phyloP scores from a whole-genome alignment of 768 basidiomycete genomes.

The Lactarius hengduanensis region DNA sequence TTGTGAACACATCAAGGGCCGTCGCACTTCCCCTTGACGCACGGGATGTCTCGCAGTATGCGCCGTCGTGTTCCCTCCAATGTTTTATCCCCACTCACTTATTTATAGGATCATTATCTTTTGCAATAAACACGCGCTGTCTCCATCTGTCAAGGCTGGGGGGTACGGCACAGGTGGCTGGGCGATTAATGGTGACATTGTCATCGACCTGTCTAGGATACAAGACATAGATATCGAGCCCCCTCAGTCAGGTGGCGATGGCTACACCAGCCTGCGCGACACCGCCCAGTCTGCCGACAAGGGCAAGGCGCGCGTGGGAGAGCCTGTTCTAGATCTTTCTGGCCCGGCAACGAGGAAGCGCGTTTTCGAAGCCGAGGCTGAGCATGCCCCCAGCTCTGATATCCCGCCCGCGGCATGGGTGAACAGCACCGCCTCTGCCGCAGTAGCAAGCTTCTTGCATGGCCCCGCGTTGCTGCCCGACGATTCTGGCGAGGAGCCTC shows the following conservation, averaged over 20 bases:
- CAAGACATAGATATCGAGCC: constrained; percentile 65
- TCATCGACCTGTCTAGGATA: constrained; percentile 75
- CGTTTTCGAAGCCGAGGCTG: constrained; percentile 46
- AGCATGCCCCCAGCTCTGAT: neutral
- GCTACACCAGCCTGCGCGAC: constrained; percentile 61
- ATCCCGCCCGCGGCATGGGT: constrained; percentile 19
- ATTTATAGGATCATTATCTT: constrained; percentile 61
- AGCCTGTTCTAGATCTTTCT: constrained; percentile 7
- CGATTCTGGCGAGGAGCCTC: constrained; percentile 30
- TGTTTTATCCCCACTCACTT: constrained; percentile 8
- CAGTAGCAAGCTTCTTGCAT: constrained; percentile 52
- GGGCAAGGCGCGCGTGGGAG: constrained; percentile 45
- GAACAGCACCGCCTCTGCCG: constrained; percentile 56
- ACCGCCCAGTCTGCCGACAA: constrained; percentile 52
- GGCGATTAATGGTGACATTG: constrained; percentile 83
- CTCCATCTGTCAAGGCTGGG: constrained; percentile 83
- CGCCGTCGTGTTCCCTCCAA: neutral
- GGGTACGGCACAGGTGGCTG: constrained; percentile 91
- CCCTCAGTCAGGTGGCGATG: constrained; percentile 40
- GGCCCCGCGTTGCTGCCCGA: constrained; percentile 37
- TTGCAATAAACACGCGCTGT: constrained; percentile 65
- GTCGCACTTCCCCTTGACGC: constrained; percentile 76
- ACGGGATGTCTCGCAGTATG: constrained; percentile 74
- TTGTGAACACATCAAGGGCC: constrained; percentile 56
- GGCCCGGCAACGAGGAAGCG: constrained; percentile 45